Evolutionary conservation across 495 filamentous ascomycete genomes (phyloP).

Genomic region (Staphylotrichum tortipilum): DNA sequence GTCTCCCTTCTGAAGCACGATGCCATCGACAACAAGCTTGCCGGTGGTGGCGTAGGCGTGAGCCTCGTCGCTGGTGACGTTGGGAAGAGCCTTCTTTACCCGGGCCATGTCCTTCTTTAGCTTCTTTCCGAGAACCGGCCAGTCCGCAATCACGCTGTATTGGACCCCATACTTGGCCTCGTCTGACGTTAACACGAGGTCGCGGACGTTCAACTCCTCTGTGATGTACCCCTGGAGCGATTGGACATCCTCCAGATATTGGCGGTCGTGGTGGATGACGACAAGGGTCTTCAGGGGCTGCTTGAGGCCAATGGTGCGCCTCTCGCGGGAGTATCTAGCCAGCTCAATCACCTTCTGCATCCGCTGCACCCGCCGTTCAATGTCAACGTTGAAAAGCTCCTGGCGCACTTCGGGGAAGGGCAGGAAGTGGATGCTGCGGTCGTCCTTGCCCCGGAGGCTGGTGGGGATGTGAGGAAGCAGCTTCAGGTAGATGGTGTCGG

Average conservation of each 20-base stretch:
- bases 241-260: constrained; percentile 80
- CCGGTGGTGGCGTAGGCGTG: constrained; percentile 60
- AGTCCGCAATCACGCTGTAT: constrained; percentile 81
- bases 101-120: constrained; percentile 84
- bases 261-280: constrained; percentile 76
- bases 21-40: constrained; percentile 73
- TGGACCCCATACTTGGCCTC: constrained; percentile 87
- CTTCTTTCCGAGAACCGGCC: constrained; percentile 92
- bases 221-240: constrained; percentile 77
- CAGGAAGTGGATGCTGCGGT: constrained; percentile 86
- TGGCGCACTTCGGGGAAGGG: constrained; percentile 78
- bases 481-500: constrained; percentile 84
- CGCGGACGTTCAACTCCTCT: constrained; percentile 83
- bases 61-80: constrained; percentile 68
- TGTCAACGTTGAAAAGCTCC: constrained; percentile 76
- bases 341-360: constrained; percentile 97
- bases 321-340: constrained; percentile 74
- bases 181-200: constrained; percentile 76
- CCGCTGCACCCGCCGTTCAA: constrained; percentile 76
- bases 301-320: constrained; percentile 75
- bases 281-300: constrained; percentile 83
- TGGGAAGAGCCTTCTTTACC: constrained; percentile 83
- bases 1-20: constrained; percentile 70
- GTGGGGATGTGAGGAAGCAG: constrained; percentile 53
- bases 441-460: constrained; percentile 62